Evolutionary conservation across 1,284 basidiomycete genomes (phyloP), one percentile per base, ranked within the genome.

Genomic region (Kalmanozyma brasiliensis): DNA sequence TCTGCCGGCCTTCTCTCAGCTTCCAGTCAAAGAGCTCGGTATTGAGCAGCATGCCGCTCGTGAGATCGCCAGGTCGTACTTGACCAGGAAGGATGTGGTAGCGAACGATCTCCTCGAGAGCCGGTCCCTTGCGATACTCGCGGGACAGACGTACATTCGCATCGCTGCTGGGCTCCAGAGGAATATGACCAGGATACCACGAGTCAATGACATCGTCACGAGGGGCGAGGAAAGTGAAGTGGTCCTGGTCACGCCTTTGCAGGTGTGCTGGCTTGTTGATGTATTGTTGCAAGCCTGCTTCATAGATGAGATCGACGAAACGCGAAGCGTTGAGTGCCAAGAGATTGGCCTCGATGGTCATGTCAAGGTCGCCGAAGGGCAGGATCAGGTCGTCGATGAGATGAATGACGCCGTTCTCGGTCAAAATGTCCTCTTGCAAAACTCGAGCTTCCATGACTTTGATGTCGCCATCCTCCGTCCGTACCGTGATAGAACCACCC

Each of bases 261-360:
- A 60, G 41, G 46, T 70, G 73, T 16, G 67, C 59, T 22, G 60
- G 64, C 34, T 59, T 52, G 45, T 66, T 65, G 30, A 62, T 70
- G 37, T 90, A 86, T 5, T 86, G 80, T 22, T 90, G 86, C 13
- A 84, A 73, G 23, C 74, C 77, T 6, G 80, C 82, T 16, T 89
- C 89, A 75, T 90, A 86, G 67, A 95, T 92, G 76, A 97, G 88
- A 68, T 93, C 87, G 43, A 98, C 92, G 81, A 98, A 98, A 26
- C 87, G 87, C 0, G 91, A 91, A 80, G 94, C 96, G 77, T 97
- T 93, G 59, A 97, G 86, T 0, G 91, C 88, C 20, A 95, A 85
- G 6, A 96, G 88, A 64, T 89, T 93, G 83, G 98, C 98, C 84
- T 98, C 95, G 6, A 94, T 90, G 1, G 92, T 95, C 40, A 95